Conservation (phyloP, 1,284 basidiomycete species). For the Pterulicium gracile region DNA sequence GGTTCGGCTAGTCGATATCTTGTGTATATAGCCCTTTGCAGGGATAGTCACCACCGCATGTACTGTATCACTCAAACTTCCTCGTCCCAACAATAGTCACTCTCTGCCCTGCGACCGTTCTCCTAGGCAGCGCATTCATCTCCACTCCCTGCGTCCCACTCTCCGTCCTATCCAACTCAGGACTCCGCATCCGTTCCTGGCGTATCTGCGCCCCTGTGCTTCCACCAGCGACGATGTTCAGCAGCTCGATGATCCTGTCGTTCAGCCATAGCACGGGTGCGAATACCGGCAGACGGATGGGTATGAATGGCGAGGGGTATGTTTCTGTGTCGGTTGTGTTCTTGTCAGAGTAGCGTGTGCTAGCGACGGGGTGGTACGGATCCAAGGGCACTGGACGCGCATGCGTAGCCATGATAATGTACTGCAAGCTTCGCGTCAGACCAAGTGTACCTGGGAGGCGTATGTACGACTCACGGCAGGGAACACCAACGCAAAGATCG, state of each 20-base stretch:
- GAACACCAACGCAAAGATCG: slow-evolving; percentile 69
- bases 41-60: slow-evolving; percentile 1
- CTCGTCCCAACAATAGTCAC: slow-evolving; percentile 26
- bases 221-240: slow-evolving; percentile 41
- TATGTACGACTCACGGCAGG: slow-evolving; percentile 27
- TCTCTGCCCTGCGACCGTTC: slow-evolving; percentile 18
- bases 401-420: slow-evolving; percentile 70
- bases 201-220: slow-evolving; percentile 10
- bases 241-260: slow-evolving; percentile 50
- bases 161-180: slow-evolving; percentile 33
- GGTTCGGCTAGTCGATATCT: slow-evolving; percentile 79
- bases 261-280: slow-evolving; percentile 65
- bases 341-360: slow-evolving; percentile 17
- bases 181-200: slow-evolving; percentile 14
- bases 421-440: slow-evolving; percentile 29
- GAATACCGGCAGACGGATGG: slow-evolving; percentile 70
- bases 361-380: slow-evolving; percentile 52
- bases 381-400: slow-evolving; percentile 54
- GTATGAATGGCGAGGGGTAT: slow-evolving; percentile 64
- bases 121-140: slow-evolving; percentile 13
- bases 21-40: slow-evolving; percentile 4
- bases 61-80: slow-evolving; percentile 23
- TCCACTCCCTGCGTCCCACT: slow-evolving; percentile 41
- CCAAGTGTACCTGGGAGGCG: slow-evolving; percentile 9
- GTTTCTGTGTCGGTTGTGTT: slow-evolving; percentile 18